These are phyloP conservation scores for Brassica napus DNA, from an alignment of 345 rosid genomes.

Conservation along the genomic window Da-Ae NC_063438.1:8767001-8767500, in stretches of 20 bases:
- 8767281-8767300: conserved; percentile 77
- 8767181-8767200: conserved; percentile 77
- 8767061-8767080: conserved; percentile 76
- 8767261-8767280: conserved; percentile 70
- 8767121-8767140: conserved; percentile 76
- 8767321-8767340: conserved; percentile 60
- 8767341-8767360: conserved; percentile 49
- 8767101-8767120: conserved; percentile 68
- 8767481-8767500: conserved; percentile 53
- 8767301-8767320: conserved; percentile 54
- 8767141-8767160: conserved; percentile 95
- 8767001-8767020: conserved; percentile 82
- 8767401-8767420: conserved; percentile 89
- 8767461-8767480: conserved; percentile 51
- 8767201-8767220: conserved; percentile 90
- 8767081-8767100: conserved; percentile 65
- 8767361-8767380: conserved; percentile 75
- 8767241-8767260: conserved; percentile 70
- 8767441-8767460: conserved; percentile 55
- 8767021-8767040: conserved; percentile 91
- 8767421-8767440: conserved; percentile 62
- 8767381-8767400: conserved; percentile 89
- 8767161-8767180: conserved; percentile 84
- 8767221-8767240: conserved; percentile 94
- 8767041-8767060: conserved; percentile 77